phyloP scores from a whole-genome alignment of 106 monocot genomes.

The Ottelia alismoides region DNA sequence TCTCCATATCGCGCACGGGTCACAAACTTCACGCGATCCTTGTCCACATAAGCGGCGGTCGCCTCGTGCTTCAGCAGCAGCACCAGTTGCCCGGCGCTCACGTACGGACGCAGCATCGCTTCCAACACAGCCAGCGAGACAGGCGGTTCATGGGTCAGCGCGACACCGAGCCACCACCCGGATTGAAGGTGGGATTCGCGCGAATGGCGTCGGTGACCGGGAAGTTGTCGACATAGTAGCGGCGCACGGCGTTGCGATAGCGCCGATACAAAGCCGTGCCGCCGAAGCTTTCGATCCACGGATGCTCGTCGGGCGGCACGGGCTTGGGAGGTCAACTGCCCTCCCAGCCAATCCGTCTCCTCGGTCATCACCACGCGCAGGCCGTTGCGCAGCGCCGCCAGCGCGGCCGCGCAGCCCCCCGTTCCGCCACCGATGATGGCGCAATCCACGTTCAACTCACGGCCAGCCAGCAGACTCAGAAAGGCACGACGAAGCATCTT shows the following conservation, averaged over 20 bases:
- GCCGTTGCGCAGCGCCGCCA: not conserved
- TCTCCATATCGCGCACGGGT: not conserved
- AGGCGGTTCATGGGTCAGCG: not conserved
- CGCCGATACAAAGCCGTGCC: not conserved
- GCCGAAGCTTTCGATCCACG: not conserved
- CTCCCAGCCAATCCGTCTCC: not conserved
- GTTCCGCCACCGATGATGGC: not conserved
- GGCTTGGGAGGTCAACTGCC: not conserved
- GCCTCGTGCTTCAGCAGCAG: not conserved
- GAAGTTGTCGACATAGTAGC: not conserved
- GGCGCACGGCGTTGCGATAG: not conserved
- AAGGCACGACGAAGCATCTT: too few species aligned
- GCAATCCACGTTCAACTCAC: too few species aligned
- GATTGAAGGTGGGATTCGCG: not conserved
- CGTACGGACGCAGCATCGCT: not conserved
- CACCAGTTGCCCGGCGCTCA: not conserved
- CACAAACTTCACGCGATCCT: not conserved
- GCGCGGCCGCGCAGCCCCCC: not conserved
- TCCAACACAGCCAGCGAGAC: not conserved
- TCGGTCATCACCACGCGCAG: not conserved
- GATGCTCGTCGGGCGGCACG: not conserved
- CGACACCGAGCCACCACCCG: not conserved
- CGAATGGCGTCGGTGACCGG: not conserved
- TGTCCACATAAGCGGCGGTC: not conserved
- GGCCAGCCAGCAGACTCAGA: too few species aligned